phyloP scores from a whole-genome alignment of 139 green algal genomes.

The Volvox africanus region DNA sequence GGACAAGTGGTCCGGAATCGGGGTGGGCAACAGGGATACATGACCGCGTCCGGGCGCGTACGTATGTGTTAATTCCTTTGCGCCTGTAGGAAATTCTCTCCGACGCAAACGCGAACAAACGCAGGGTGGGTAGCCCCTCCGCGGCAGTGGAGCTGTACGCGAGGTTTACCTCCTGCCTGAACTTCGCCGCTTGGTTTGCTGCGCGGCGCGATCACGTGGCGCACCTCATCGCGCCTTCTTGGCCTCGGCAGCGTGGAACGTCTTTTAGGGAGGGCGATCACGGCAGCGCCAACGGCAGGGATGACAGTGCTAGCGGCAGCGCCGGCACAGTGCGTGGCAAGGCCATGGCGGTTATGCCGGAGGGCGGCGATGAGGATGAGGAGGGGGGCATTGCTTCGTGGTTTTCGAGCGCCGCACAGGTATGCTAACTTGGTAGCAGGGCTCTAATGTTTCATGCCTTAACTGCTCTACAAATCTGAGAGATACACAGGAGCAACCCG shows the following conservation, averaged over 20 bases:
- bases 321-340: background rate
- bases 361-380: background rate
- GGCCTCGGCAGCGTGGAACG: background rate
- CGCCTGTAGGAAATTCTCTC: background rate
- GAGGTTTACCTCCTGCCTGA: slow-evolving; percentile 73
- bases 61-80: background rate
- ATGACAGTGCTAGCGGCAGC: background rate
- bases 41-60: too few species aligned
- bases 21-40: too few species aligned
- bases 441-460: too few species aligned
- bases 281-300: too few species aligned
- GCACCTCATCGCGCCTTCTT: slow-evolving; percentile 29
- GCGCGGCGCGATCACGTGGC: slow-evolving; percentile 49
- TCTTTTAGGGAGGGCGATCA: too few species aligned
- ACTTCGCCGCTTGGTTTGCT: slow-evolving; percentile 83
- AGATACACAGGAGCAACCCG: too few species aligned
- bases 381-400: slow-evolving; percentile 25
- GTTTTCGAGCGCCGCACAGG: slow-evolving; percentile 36
- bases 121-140: slow-evolving; percentile 37
- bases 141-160: slow-evolving; percentile 73
- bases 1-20: too few species aligned
- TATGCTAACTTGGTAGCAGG: background rate
- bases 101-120: background rate
- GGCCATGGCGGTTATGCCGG: background rate
- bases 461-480: too few species aligned